phyloP scores from a whole-genome alignment of 2,329 filamentous ascomycete species.

The Xylogone sp. region DNA sequence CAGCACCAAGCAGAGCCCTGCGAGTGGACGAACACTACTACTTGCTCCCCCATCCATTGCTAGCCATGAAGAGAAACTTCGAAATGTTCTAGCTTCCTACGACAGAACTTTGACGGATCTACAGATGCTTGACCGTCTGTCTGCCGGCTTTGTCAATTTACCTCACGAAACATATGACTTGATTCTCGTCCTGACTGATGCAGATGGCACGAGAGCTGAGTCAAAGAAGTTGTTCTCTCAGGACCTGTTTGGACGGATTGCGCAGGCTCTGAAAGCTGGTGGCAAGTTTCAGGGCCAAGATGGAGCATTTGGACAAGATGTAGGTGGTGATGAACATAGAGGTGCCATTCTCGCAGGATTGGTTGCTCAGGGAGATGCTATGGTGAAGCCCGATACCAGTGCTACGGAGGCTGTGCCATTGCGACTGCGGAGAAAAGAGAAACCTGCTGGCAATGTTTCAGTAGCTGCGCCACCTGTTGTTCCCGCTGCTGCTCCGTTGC shows the following conservation, averaged over 20 bases:
- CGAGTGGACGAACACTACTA: constrained; percentile 78
- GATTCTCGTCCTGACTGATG: constrained; percentile 78
- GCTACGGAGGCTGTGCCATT: constrained; percentile 37
- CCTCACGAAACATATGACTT: constrained; percentile 76
- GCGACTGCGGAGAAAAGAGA: constrained; percentile 45
- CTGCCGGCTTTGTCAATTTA: constrained; percentile 74
- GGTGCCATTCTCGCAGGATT: constrained; percentile 85
- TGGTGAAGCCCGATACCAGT: background rate
- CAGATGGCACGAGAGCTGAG: constrained; percentile 68
- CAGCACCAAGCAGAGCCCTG: no score
- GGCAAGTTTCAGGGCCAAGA: constrained; percentile 68
- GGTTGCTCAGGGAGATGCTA: constrained; percentile 55
- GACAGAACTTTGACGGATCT: constrained; percentile 78
- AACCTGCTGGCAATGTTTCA: no score
- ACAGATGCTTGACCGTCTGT: constrained; percentile 95
- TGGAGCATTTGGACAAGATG: constrained; percentile 52
- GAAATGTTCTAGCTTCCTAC: constrained; percentile 65
- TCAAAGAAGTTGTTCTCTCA: no score
- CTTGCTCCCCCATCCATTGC: constrained; percentile 89
- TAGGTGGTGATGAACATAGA: no score
- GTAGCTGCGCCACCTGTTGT: constrained; percentile 45
- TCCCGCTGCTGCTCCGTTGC: constrained; percentile 22
- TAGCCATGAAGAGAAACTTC: constrained; percentile 75
- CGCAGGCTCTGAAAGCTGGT: constrained; percentile 67
- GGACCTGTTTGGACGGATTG: no score